A percentile compares a stretch with the other conserved stretches of the same genome.
phyloP scores from a whole-genome alignment of 2,329 filamentous ascomycete species.

The Tolypocladium pustulatum region DNA sequence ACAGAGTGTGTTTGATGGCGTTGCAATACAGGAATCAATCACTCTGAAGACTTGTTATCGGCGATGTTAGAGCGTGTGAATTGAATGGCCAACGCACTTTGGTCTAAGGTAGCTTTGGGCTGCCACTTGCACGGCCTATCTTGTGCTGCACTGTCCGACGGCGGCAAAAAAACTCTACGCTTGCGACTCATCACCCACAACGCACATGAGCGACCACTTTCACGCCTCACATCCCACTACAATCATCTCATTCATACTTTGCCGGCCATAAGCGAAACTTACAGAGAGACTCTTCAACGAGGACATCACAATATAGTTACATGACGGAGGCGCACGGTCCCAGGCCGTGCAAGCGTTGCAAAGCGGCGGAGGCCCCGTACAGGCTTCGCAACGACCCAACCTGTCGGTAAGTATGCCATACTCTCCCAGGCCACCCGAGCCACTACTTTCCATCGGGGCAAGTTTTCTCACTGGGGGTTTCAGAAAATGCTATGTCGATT shows the following conservation, averaged over 20 bases:
- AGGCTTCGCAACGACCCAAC: conserved; percentile 19
- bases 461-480: background rate
- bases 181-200: background rate
- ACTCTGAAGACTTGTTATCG: background rate
- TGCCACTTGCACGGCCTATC: background rate
- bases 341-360: conserved; percentile 20
- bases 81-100: background rate
- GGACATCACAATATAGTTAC: background rate
- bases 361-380: conserved; percentile 16
- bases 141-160: background rate
- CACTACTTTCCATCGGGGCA: background rate
- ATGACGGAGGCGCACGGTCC: background rate
- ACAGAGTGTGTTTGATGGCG: background rate
- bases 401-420: conserved; percentile 16
- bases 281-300: background rate
- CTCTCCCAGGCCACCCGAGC: background rate
- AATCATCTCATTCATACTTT: background rate
- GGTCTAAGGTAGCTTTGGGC: background rate
- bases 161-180: background rate
- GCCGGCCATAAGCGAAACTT: background rate
- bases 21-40: background rate
- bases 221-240: background rate
- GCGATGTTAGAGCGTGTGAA: background rate
- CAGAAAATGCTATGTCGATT: conserved; percentile 63
- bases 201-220: background rate